Percentiles rank a stretch among this genome's conserved stretches.
Evolutionary conservation across 176 grass and related monocot genomes (phyloP).

Genomic region (Dactylis glomerata): DNA sequence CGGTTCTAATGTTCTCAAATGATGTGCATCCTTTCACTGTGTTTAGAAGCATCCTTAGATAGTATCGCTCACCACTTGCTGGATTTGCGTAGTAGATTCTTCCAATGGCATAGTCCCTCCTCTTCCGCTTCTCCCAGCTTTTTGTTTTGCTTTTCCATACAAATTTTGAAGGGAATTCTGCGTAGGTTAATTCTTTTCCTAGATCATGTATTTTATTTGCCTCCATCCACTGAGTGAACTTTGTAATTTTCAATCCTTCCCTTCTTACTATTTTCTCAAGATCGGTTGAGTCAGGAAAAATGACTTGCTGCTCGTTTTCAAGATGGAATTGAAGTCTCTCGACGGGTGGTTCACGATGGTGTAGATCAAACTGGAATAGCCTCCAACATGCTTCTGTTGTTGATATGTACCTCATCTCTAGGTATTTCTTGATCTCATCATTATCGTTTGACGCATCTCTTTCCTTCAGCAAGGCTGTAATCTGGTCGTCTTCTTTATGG

Average conservation of each 20-base stretch:
- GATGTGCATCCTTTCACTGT: no score
- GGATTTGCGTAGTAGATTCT: no score
- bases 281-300: not conserved
- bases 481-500: not conserved
- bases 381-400: not conserved
- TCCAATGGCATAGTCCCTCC: no score
- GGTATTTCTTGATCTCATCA: conserved; percentile 27
- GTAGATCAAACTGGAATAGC: conserved; percentile 12
- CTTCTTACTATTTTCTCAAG: not conserved
- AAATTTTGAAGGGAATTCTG: no score
- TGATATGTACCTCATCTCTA: conserved; percentile 13
- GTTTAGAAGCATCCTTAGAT: no score
- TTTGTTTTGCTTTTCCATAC: no score
- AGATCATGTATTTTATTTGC: no score
- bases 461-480: not conserved
- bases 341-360: not conserved
- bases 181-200: no score
- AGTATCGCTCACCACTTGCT: no score
- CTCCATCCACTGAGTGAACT: not conserved
- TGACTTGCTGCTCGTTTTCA: not conserved
- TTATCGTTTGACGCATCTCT: not conserved
- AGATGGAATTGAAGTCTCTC: conserved; percentile 15
- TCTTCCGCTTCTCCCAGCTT: no score
- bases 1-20: no score
- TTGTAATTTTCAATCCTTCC: not conserved